Evolutionary conservation across 1,284 basidiomycete genomes (phyloP).

Genomic region (Marasmius oreades): DNA sequence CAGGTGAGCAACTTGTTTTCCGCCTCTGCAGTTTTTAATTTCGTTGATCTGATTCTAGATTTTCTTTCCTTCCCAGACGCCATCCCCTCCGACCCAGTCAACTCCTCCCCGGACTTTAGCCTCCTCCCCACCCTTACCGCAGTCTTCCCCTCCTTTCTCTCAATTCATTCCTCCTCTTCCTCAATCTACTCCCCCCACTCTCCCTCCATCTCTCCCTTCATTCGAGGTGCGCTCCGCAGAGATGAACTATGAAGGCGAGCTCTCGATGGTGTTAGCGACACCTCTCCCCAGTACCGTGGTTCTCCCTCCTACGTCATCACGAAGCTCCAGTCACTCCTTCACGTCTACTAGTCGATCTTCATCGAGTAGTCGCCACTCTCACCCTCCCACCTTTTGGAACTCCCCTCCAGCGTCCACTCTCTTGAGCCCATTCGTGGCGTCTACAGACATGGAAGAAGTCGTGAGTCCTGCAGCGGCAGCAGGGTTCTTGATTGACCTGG

Average conservation of each 20-base stretch:
- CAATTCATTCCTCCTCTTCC: background rate
- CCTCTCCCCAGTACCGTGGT: slow-evolving; percentile 6
- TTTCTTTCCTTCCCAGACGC: background rate
- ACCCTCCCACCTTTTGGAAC: background rate
- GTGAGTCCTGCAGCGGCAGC: background rate
- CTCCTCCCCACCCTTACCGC: background rate
- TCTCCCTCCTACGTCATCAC: background rate
- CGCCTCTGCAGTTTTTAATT: background rate
- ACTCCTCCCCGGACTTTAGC: background rate
- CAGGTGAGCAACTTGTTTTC: background rate
- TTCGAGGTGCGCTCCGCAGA: background rate
- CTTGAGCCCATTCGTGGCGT: background rate
- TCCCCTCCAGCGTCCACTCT: background rate
- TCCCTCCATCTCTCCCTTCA: background rate
- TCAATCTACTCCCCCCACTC: background rate
- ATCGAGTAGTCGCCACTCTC: background rate
- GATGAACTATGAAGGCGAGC: slow-evolving; percentile 5
- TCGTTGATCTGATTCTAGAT: background rate
- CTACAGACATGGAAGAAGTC: background rate
- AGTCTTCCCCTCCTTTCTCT: background rate
- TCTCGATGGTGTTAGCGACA: slow-evolving; percentile 11
- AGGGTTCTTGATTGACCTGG: background rate
- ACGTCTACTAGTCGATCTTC: background rate
- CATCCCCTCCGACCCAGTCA: background rate
- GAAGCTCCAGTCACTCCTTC: background rate